Percentiles rank a stretch among this genome's conserved stretches.
Evolutionary conservation across 2,329 filamentous ascomycete species (phyloP).

Genomic region (Aplosporella prunicola): DNA sequence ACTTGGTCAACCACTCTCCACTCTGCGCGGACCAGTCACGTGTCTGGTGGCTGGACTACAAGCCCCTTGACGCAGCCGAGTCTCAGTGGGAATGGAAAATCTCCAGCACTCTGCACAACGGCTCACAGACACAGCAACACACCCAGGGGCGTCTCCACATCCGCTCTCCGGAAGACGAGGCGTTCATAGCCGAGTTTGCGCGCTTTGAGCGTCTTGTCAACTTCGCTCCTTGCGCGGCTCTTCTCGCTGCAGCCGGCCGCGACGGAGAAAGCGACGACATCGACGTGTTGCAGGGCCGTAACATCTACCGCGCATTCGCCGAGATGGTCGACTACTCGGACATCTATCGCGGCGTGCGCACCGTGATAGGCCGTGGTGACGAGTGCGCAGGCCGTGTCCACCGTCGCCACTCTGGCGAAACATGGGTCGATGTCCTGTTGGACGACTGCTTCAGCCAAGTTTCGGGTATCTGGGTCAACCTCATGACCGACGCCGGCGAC

Average conservation of each 20-base stretch:
- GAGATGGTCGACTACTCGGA: conserved; percentile 11
- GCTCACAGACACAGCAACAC: conserved; percentile 14
- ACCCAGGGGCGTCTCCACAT: conserved; percentile 21
- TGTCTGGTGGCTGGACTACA: conserved; percentile 22
- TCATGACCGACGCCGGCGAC: background rate
- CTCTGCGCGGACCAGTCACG: conserved; percentile 24
- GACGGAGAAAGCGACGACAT: background rate
- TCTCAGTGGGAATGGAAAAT: conserved; percentile 23
- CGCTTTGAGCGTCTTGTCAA: conserved; percentile 27
- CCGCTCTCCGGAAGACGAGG: conserved; percentile 12
- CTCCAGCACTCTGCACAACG: conserved; percentile 10
- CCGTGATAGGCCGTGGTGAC: background rate
- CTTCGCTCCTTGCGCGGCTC: too few relatives aligned
- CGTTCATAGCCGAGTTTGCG: conserved; percentile 18
- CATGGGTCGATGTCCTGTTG: background rate
- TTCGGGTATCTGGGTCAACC: conserved; percentile 8
- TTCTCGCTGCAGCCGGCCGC: too few relatives aligned
- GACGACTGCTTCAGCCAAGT: conserved; percentile 6
- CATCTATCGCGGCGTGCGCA: conserved; percentile 6
- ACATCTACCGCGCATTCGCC: conserved; percentile 9
- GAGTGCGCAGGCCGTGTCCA: background rate
- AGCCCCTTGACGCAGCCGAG: conserved; percentile 12
- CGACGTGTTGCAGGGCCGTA: conserved; percentile 1
- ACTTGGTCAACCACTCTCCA: conserved; percentile 20
- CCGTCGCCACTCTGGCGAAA: background rate